These are phyloP conservation scores for Apocynum venetum DNA, from an alignment of 257 asterid genomes.

Conservation along the genomic window DNA sequence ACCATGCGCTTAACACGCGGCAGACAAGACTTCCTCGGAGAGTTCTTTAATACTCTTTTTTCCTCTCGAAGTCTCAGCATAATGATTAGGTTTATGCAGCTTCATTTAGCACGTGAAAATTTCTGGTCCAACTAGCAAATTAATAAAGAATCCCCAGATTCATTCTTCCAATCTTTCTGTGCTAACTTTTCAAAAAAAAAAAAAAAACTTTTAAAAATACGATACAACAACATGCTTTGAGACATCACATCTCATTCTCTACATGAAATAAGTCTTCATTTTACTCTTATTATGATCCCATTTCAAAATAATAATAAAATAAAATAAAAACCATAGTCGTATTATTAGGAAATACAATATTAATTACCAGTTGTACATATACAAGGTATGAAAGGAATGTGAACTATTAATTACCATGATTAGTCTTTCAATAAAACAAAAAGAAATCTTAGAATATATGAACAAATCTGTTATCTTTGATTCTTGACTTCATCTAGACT, in stretches of 20 bases:
- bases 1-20: slow-evolving; percentile 10
- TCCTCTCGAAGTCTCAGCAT: not conserved
- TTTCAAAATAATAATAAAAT: too few relatives aligned
- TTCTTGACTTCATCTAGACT: not conserved
- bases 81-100: not conserved
- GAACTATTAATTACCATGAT: not conserved
- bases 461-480: not conserved
- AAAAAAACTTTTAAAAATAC: too few relatives aligned
- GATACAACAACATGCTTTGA: too few relatives aligned
- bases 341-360: too few relatives aligned
- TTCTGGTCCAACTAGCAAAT: not conserved
- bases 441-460: not conserved
- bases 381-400: too few relatives aligned
- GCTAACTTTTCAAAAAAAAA: not conserved
- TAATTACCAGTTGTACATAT: not conserved
- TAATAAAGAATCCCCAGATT: not conserved
- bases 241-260: too few relatives aligned
- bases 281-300: too few relatives aligned
- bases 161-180: not conserved
- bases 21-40: not conserved
- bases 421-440: not conserved
- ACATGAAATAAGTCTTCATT: too few relatives aligned
- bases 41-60: not conserved
- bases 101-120: not conserved
- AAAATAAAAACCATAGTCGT: too few relatives aligned